These are phyloP conservation scores for Cystofilobasidium bisporidii DNA, from an alignment of 768 basidiomycete genomes.

Conservation along the genomic window DNA sequence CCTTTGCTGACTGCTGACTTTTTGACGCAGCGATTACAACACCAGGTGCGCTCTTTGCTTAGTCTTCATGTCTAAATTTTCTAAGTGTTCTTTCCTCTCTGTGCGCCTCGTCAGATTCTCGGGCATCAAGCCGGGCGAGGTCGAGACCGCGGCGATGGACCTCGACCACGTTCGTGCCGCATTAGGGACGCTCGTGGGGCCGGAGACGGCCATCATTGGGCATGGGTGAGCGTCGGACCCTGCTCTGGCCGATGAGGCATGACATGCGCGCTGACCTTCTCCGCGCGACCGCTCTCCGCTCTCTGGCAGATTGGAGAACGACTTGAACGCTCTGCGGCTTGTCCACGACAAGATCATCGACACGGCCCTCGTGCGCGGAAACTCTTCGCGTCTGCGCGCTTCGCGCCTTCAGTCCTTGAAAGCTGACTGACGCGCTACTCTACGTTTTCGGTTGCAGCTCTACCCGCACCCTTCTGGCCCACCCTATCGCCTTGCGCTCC, in stretches of 20 bases:
- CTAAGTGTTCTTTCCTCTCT: no score
- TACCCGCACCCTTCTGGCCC: slow-evolving; percentile 75
- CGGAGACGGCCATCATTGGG: slow-evolving; percentile 78
- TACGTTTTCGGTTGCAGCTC: no score
- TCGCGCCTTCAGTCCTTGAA: no score
- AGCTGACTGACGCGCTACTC: slow-evolving; percentile 26
- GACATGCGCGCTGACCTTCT: no score
- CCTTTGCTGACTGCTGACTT: background rate
- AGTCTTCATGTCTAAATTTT: no score
- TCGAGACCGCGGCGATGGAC: slow-evolving; percentile 53
- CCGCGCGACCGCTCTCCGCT: no score
- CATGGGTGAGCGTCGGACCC: slow-evolving; percentile 41
- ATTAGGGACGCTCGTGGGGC: slow-evolving; percentile 60
- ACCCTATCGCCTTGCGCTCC: slow-evolving; percentile 67
- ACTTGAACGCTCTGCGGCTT: slow-evolving; percentile 78
- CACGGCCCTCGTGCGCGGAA: slow-evolving; percentile 54
- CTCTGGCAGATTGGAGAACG: slow-evolving; percentile 96
- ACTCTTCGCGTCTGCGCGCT: no score
- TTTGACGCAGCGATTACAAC: slow-evolving; percentile 63
- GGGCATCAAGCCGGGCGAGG: slow-evolving; percentile 52
- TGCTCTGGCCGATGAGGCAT: no score
- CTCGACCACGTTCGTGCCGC: slow-evolving; percentile 58
- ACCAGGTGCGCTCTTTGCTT: no score
- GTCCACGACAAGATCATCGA: slow-evolving; percentile 76
- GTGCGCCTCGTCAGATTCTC: slow-evolving; percentile 49